phyloP scores from a whole-genome alignment of 176 grass and related monocot genomes.

The Chloris gayana region DNA sequence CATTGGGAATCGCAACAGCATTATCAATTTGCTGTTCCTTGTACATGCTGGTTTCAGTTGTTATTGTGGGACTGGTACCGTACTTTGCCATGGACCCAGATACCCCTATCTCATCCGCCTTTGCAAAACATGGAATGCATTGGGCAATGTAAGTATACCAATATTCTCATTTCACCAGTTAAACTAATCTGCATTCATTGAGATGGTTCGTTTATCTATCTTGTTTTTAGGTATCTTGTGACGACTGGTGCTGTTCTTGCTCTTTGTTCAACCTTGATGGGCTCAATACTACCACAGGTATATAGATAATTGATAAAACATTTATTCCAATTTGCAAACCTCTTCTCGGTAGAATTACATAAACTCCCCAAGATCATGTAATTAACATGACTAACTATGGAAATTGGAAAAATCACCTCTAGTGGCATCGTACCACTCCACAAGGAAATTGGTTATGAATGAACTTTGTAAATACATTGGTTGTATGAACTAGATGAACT shows the following conservation, averaged over 20 bases:
- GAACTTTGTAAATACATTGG: background rate
- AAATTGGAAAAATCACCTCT: background rate
- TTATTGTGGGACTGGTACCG: conserved; percentile 81
- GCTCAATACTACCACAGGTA: conserved; percentile 86
- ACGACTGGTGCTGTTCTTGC: conserved; percentile 81
- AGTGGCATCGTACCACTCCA: background rate
- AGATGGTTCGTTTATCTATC: conserved; percentile 5
- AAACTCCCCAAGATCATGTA: background rate
- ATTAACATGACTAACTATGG: background rate
- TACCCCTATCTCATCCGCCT: conserved; percentile 82
- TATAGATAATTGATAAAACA: background rate
- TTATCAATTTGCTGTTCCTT: conserved; percentile 69
- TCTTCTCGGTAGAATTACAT: background rate
- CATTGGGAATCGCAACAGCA: conserved; percentile 62
- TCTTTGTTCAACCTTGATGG: conserved; percentile 78
- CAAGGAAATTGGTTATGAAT: background rate
- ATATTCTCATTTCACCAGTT: conserved; percentile 5
- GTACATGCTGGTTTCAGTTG: conserved; percentile 82
- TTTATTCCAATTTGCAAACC: background rate
- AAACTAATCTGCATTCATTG: conserved; percentile 11
- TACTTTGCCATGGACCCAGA: conserved; percentile 90
- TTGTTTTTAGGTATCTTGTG: conserved; percentile 67
- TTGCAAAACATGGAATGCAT: conserved; percentile 66
- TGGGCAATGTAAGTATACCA: conserved; percentile 64
- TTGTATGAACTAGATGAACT: background rate